These are phyloP conservation scores for Hysterangium stoloniferum DNA, from an alignment of 768 basidiomycete genomes.

Conservation along the genomic window DNA sequence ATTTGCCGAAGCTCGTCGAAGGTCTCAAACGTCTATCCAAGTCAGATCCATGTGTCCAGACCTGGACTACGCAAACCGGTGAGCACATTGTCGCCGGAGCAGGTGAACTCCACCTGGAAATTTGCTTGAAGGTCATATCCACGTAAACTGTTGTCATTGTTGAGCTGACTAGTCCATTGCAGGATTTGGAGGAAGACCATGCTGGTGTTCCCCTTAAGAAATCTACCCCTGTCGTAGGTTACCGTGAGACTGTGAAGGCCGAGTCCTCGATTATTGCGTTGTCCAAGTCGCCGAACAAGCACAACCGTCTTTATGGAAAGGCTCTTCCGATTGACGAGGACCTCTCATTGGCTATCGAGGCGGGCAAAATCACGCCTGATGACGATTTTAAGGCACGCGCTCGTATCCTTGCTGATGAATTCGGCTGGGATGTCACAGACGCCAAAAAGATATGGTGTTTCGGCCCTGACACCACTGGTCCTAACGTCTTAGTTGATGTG, in stretches of 20 bases:
- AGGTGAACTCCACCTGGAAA: constrained; percentile 98
- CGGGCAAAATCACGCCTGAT: constrained; percentile 75
- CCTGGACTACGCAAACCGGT: constrained; percentile 85
- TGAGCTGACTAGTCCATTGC: constrained; percentile 1
- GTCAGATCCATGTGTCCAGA: constrained; percentile 98
- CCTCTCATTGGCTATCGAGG: constrained; percentile 86
- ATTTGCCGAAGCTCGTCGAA: constrained; percentile 99
- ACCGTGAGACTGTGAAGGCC: constrained; percentile 94
- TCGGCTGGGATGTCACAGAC: constrained; percentile 98
- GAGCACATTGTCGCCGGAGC: constrained; percentile 99
- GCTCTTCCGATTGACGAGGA: constrained; percentile 93
- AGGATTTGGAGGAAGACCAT: constrained; percentile 99
- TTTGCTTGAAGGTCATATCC: constrained; percentile 85
- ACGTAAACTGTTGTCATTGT: constrained; percentile 9
- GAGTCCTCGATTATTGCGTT: constrained; percentile 95
- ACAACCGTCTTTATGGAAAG: constrained; percentile 96
- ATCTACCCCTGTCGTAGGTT: constrained; percentile 95
- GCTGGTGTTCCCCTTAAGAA: constrained; percentile 98
- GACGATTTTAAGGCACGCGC: constrained; percentile 98
- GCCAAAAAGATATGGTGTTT: constrained; percentile 99
- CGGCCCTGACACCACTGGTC: constrained; percentile 95
- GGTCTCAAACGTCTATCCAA: constrained; percentile 99
- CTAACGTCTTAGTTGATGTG: constrained; percentile 94
- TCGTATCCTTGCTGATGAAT: constrained; percentile 91
- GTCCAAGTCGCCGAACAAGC: constrained; percentile 99